Evolutionary conservation across 2,329 filamentous ascomycete species (phyloP).

Genomic region (Trichoderma arundinaceum): DNA sequence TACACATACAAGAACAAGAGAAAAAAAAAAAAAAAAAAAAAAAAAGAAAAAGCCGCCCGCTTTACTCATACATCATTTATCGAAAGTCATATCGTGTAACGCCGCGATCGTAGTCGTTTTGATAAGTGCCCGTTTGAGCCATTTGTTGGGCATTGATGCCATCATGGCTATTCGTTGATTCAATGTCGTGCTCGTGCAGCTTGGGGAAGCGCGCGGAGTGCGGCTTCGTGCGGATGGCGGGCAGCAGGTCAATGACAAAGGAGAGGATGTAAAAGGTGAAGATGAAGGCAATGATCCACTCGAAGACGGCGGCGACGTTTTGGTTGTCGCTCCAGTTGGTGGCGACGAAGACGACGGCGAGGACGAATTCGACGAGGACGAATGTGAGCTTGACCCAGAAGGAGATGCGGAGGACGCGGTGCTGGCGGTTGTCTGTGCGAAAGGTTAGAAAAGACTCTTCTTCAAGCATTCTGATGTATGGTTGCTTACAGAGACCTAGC

Average conservation of each 20-base stretch:
- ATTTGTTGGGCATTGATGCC: not conserved
- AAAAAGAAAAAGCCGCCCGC: not conserved
- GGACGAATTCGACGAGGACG: slow-evolving; percentile 76
- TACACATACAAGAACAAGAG: not conserved
- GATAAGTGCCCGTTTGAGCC: not conserved
- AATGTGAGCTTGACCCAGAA: slow-evolving; percentile 91
- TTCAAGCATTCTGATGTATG: no score
- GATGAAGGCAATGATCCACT: slow-evolving; percentile 79
- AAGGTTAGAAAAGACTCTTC: not conserved
- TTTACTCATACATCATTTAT: not conserved
- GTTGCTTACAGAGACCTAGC: slow-evolving; percentile 70
- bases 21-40: not conserved
- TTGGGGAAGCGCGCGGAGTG: slow-evolving; percentile 42
- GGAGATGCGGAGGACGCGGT: slow-evolving; percentile 73
- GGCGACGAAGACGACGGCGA: slow-evolving; percentile 75
- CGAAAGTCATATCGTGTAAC: slow-evolving; percentile 34
- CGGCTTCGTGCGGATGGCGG: slow-evolving; percentile 68
- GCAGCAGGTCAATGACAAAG: slow-evolving; percentile 86
- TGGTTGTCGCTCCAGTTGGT: slow-evolving; percentile 55
- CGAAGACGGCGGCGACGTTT: slow-evolving; percentile 77
- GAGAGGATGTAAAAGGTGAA: slow-evolving; percentile 88
- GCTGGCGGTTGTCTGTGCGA: slow-evolving; percentile 66
- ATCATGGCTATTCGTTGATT: slow-evolving; percentile 29
- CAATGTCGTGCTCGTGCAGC: slow-evolving; percentile 36
- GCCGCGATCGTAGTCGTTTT: slow-evolving; percentile 37